Percentiles rank a stretch among this genome's conserved stretches.
Evolutionary conservation across 164 flowering plant genomes (phyloP).

Genomic region (Aristolochia californica): DNA sequence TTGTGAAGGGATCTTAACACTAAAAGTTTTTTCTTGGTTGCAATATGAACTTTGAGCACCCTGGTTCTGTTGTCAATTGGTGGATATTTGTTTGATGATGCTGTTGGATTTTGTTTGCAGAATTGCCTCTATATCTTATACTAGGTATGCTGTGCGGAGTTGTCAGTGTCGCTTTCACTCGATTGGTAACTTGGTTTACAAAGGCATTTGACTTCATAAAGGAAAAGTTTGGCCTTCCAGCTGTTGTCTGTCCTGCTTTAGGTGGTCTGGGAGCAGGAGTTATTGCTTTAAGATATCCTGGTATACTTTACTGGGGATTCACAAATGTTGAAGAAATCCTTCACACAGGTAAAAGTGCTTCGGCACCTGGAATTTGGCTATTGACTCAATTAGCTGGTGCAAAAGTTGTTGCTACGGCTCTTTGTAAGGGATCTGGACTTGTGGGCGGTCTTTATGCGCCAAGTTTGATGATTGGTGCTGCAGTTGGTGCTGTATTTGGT

Average conservation of each 20-base stretch:
- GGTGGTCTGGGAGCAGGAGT: constrained; percentile 97
- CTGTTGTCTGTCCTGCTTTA: constrained; percentile 88
- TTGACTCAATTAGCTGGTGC: constrained; percentile 85
- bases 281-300: constrained; percentile 95
- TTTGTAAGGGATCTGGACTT: constrained; percentile 97
- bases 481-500: constrained; percentile 98
- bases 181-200: constrained; percentile 79
- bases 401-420: constrained; percentile 93
- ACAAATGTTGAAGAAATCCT: constrained; percentile 97
- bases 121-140: constrained; percentile 85
- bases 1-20: too few species aligned
- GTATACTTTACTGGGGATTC: constrained; percentile 96
- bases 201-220: constrained; percentile 59
- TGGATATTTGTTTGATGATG: neutral
- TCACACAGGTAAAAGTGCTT: constrained; percentile 91
- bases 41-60: neutral
- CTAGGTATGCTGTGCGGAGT: constrained; percentile 98
- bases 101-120: constrained; percentile 31
- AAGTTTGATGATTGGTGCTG: constrained; percentile 99
- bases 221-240: constrained; percentile 69
- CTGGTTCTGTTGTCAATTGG: neutral
- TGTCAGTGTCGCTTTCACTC: constrained; percentile 86
- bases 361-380: constrained; percentile 97
- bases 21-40: too few species aligned
- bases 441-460: constrained; percentile 99